Conservation (phyloP, 1,139 yeast genomes). For the Torulaspora pretoriensis region DNA sequence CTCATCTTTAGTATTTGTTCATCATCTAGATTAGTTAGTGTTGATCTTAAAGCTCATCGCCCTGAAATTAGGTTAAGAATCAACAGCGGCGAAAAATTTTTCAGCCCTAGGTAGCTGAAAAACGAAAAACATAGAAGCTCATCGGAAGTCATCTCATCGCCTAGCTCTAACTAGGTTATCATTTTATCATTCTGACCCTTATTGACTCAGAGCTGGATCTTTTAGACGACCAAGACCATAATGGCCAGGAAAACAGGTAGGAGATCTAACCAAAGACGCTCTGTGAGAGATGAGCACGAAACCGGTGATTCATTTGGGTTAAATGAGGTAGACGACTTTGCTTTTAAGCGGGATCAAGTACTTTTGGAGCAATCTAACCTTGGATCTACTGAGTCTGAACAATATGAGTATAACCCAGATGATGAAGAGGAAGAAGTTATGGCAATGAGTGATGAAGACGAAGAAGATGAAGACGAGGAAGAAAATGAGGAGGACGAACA, state of each 20-base stretch:
- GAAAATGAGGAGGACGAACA: conserved; percentile 44
- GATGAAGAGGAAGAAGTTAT: conserved; percentile 51
- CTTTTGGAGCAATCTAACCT: conserved; percentile 57
- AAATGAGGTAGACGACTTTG: conserved; percentile 72
- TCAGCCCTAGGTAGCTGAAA: conserved; percentile 8
- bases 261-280: conserved; percentile 4
- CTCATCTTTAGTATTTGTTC: conserved; percentile 16
- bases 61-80: neutral
- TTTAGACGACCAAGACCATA: neutral
- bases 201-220: neutral
- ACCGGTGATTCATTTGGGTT: conserved; percentile 37
- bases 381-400: conserved; percentile 31
- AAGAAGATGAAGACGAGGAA: conserved; percentile 25
- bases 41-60: conserved; percentile 17
- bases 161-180: neutral
- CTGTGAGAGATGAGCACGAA: conserved; percentile 1
- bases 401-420: conserved; percentile 36
- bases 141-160: conserved; percentile 11
- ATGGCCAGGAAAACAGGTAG: conserved; percentile 14
- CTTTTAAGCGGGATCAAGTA: conserved; percentile 59
- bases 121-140: conserved; percentile 12
- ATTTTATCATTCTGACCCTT: neutral
- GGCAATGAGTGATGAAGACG: conserved; percentile 36
- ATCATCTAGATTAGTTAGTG: neutral
- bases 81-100: conserved; percentile 11